Base-by-base conservation (phyloP, 2,329 filamentous ascomycete species). In the Alternaria alternata region DNA sequence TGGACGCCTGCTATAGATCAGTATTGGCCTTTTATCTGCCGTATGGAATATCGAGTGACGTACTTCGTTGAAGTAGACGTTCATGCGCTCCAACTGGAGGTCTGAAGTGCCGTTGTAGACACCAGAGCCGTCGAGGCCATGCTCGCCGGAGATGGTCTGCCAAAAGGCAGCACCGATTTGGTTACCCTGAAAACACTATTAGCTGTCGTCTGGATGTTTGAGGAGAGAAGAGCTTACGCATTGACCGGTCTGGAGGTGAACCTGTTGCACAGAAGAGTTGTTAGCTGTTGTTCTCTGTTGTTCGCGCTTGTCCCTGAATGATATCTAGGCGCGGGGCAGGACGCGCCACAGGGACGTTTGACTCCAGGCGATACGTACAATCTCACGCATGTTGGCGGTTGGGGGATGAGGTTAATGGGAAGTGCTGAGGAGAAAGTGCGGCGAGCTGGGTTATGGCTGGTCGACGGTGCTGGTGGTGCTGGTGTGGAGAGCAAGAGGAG, bases 101-200 rank as follows among this genome's bases (percentile, higher is more conserved):
- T 98, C 95, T 44, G 94, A 98, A 75, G 92, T 94, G 81, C 95
- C 95, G 83, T 96, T 96, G 90, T 98, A 98, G 76, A 97, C 91
- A 85, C 94, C 94, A 83, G 92, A 92, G 85, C 91, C 93, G 85
- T 99, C 95, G 80, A 99, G 93, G 79, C 95, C 95, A 83, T 99
- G 95, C 88, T 87, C 85, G 77, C 85, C 84, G 66, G 84, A 86
- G 77, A 87, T 86, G 71, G 78, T 84, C 79, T 86, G 84, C 91
- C 95, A 99, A 89, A 99, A 99, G 85, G 95, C 95, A 87, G 95
- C 95, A 94, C 95, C 95, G 77, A 98, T 97, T 92, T 99, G 95
- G 91, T 99, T 99, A 89, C 95, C 95, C 94, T 97, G 77, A 5
- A 75, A 57, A 65, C 20, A 75, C 56, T 58, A 70, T 80, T 59